Evolutionary conservation across 768 basidiomycete species (phyloP).

Genomic region (Amanita inopinata): DNA sequence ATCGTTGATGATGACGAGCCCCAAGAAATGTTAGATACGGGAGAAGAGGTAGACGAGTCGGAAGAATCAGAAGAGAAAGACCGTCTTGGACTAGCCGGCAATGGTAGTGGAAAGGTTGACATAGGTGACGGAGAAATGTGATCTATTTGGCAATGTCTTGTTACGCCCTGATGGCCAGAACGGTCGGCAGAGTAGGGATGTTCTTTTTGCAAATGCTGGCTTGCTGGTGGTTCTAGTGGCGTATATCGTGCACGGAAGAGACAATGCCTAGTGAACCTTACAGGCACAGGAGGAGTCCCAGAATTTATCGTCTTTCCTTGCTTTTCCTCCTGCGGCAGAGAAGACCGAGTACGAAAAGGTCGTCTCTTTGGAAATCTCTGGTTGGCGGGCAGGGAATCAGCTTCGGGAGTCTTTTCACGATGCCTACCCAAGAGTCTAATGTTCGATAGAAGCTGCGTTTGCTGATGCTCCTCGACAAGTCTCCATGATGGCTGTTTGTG

Average conservation of each 20-base stretch:
- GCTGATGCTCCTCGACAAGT: neutral
- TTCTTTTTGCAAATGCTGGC: neutral
- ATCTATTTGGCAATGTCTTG: neutral
- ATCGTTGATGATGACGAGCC: neutral
- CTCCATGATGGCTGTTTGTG: neutral
- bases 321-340: too few species aligned
- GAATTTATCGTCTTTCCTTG: neutral
- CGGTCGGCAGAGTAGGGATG: neutral
- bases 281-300: neutral
- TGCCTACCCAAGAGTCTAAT: neutral
- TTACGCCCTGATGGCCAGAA: too few species aligned
- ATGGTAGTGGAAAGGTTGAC: neutral
- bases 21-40: neutral
- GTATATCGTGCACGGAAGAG: neutral
- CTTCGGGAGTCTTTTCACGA: neutral
- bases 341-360: neutral
- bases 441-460: neutral
- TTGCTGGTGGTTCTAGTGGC: neutral
- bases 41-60: conserved; percentile 2
- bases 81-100: neutral
- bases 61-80: conserved; percentile 6
- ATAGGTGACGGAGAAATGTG: neutral
- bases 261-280: neutral
- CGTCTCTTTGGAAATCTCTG: neutral
- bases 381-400: too few species aligned